Evolutionary conservation across 306 rosid species (phyloP).

Genomic region (Inga oerstediana): DNA sequence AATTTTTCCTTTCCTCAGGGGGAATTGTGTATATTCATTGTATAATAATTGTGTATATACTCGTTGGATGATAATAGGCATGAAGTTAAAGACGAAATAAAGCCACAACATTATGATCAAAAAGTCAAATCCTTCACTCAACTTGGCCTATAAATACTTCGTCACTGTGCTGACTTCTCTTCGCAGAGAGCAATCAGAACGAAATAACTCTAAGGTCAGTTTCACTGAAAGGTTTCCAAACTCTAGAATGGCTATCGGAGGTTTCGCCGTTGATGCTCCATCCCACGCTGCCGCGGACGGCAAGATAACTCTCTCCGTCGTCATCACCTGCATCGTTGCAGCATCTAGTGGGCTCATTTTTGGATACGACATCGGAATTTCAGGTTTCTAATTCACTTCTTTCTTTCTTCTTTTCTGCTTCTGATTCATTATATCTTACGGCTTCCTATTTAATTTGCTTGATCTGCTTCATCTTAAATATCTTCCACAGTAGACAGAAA

Average conservation of each 20-base stretch:
- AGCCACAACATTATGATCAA: background rate
- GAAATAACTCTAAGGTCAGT: background rate
- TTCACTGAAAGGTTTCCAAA: background rate
- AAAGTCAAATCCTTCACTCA: background rate
- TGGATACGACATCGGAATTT: slow-evolving; percentile 74
- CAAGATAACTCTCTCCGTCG: slow-evolving; percentile 57
- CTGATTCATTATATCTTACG: background rate
- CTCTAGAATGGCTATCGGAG: slow-evolving; percentile 58
- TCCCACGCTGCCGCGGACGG: slow-evolving; percentile 25
- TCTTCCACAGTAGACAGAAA: background rate
- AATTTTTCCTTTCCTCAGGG: too few species aligned
- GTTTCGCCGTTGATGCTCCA: slow-evolving; percentile 42
- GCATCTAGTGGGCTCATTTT: slow-evolving; percentile 72
- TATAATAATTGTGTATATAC: background rate
- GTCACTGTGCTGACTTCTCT: background rate
- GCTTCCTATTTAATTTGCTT: background rate
- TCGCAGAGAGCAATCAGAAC: background rate
- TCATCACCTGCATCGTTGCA: slow-evolving; percentile 70
- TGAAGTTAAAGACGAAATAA: background rate
- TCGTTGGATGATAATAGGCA: background rate
- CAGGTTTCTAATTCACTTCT: slow-evolving; percentile 40
- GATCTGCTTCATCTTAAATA: background rate
- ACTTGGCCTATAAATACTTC: background rate
- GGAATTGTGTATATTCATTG: too few species aligned
- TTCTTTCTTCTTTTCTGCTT: background rate